Base-by-base conservation (phyloP, 164 flowering plant species). In the Dillenia suffruticosa region DNA sequence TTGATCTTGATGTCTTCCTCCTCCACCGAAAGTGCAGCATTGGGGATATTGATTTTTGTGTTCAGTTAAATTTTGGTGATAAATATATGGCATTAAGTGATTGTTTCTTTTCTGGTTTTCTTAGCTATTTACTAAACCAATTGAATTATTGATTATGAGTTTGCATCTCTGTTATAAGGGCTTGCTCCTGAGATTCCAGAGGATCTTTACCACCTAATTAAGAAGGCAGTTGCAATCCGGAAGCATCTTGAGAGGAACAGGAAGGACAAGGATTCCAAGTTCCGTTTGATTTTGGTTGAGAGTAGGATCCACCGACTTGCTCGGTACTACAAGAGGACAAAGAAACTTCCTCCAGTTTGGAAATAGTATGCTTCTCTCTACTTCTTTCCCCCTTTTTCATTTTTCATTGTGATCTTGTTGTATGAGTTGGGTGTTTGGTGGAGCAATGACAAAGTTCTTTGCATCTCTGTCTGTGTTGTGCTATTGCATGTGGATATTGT, bases 301-400 rank as follows among this genome's bases (percentile, higher is more conserved):
- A 92, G 97, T 80, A 86, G 97, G 87, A 92, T 92, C 62, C 96
- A 92, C 72, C 80, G 96, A 26, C 89, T 92, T 50, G 96, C 94
- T 63, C 96, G 97, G 46, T 92, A 92, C 82, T 92, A 89, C 83
- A 92, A 89, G 92, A 87, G 82, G 71, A 86, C 94, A 19, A 92
- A 92, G 89, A 92, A 87, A 82, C 94, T 92, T 54, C 92, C 96
- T 3, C 90, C 97, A 1, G 82, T 79, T 71, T 92, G 94, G 94
- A 92, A 92, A 77, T 92, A 89, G 97, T 92, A 79, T 76, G 91
- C 65, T 12, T 44, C 15, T 9, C 12, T 10, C 2, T 19, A 12
- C n/a, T 46, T 40, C 16, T 60, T 16, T 44, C 10, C 43, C 5
- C 57, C 12, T 43, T 12, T 17, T 40, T 24, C 9, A 49, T 61